Evolutionary conservation across 805 yeast species (phyloP), one percentile per base, ranked within the genome.

Genomic region (Metschnikowia continentalis): DNA sequence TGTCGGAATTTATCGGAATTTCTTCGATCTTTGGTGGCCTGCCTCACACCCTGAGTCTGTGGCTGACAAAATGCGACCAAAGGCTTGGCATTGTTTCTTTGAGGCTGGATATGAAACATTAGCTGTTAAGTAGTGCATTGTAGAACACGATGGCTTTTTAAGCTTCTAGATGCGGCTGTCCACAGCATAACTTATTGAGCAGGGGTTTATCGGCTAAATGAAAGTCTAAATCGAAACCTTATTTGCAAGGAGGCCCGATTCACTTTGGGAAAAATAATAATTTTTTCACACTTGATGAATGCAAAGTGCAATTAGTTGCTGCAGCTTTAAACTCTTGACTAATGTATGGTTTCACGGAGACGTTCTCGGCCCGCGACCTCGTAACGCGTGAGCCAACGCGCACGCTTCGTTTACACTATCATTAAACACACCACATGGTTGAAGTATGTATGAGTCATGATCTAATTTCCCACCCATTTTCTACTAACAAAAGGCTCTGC

Each of bases 401-500:
- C 43, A 22, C 22, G 13, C 20, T 7, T 23, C 11, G 13, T 39
- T 22, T 6, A n/a, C 38, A 22, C 38, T 32, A 14, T 3, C 32
- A 7, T n/a, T 17, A 42, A 13, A 8, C 23, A 8, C 23, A 20
- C 14, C 35, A 32, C 26, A 42, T 42, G 46, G 32, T 19, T 15
- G 46, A 11, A 33, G 46, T 42, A 42, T n/a, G 46, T 42, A 22
- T 33, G 20, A 22, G 20, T n/a, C 19, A 22, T n/a, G n/a, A 4
- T 14, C n/a, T 11, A n/a, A 13, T 17, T 13, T 6, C 19, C 15
- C 35, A 14, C 22, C 5, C 23, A 26, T 11, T 14, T 13, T n/a
- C 30, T 44, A 46, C 56, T 54, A 49, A 46, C 45, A 14, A 40
- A 64, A 69, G 62, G 17, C 42, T 22, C 32, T 23, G 19, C 32